Evolutionary conservation across 2,329 filamentous ascomycete genomes (phyloP), one percentile per base, ranked within the genome.

Genomic region (Fusarium albosuccineum): DNA sequence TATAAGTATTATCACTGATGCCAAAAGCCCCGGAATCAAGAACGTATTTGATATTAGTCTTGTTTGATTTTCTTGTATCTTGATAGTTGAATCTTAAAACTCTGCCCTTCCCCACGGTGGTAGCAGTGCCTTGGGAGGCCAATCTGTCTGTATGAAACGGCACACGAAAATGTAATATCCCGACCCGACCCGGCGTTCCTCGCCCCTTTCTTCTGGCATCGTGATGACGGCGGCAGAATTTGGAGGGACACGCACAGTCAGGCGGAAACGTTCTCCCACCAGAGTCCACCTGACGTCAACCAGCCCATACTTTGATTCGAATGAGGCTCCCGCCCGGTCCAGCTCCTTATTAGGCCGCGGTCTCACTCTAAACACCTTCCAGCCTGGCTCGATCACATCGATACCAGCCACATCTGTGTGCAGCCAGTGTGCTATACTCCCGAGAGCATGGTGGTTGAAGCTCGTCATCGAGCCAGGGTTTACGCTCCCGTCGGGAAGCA

Each of bases 381-480:
- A 82, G 0, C 79, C 80, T 0, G 80, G 75, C 45, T 78, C 74
- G 2, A 72, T 73, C 2, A 77, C 77, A 4, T 74, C 73, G 0
- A 83, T 68, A 0, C 81, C 82, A 2, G 79, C 81, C n/a, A 83
- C 73, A 6, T 75, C 76, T 40, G 76, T 71, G 54, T 82, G 79
- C 40, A 83, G 76, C 79, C 80, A 84, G 49, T 81, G 77, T 2
- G 79, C 81, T 6, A 84, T 81, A 6, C 79, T 78, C 1, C 82
- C 82, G 11, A 83, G 78, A 0, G 82, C 79, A 56, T 84, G 85
- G 66, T 85, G 82, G 44, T 84, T 83, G 65, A 82, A 82, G 27
- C 80, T 82, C 0, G 81, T 83, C 82, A 84, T 84, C 29, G 75
- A 68, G 2, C 82, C 79, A 0, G 80, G 75, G 60, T 84, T 84